Evolutionary conservation across 768 basidiomycete species (phyloP), one percentile per base, ranked within the genome.

Genomic region (Suillus plorans): DNA sequence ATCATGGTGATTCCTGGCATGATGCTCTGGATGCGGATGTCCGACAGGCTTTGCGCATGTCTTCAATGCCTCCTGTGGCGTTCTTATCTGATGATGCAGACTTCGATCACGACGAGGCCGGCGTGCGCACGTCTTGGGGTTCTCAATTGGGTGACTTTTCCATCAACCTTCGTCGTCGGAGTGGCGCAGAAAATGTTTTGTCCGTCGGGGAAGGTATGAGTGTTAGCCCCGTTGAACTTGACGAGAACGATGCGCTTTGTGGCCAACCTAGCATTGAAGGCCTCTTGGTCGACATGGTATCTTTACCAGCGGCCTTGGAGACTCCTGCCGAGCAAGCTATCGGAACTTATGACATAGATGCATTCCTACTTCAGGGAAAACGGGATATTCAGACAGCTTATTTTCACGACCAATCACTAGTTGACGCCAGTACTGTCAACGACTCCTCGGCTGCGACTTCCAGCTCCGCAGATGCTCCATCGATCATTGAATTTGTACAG

Each of bases 401-500:
- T 42, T 31, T 31, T 4, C 28, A 31, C 12, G 57, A 59, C 18
- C 39, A 59, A 41, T 18, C 41, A 12, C 25, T 41, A 42, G 41
- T 20, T 37, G 34, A 36, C 53, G n/a, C 31, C 18, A 20, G 14
- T 34, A 34, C 18, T 55, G 20, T 55, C 36, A n/a, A 55, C 5
- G 20, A 36, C n/a, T n/a, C 53, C 20, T 55, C 20, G 6, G 53
- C 20, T 55, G 31, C 31, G 31, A 55, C 37, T 22, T 28, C 13
- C 28, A 41, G 25, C 28, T 59, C 25, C 4, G 58, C 18, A 28
- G 39, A 59, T 28, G 25, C 25, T 20, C 25, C 41, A 12, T 42
- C 58, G 14, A 20, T 20, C 36, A 53, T 64, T 13, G 63, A 66
- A 49, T 56, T 64, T 20, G 53, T 47, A 18, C 69, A 66, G 66